Conservation (phyloP, 2,329 filamentous ascomycete genomes). For the Ceratocystis colombiana region DNA sequence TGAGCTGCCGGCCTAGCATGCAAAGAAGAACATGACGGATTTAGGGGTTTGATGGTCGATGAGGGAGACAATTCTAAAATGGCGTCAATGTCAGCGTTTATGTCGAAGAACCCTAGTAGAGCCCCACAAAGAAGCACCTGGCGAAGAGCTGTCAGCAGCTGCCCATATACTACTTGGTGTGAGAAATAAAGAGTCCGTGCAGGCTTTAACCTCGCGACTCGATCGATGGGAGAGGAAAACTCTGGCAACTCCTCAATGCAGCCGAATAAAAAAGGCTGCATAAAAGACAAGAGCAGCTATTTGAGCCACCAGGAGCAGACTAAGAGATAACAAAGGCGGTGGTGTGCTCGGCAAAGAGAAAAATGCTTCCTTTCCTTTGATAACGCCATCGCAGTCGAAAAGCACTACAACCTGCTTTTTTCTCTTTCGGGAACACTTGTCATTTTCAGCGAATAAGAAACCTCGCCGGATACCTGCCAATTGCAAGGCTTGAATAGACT, state of each 20-base stretch:
- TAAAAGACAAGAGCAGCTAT: not conserved
- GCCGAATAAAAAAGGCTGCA: not conserved
- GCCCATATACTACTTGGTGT: not conserved
- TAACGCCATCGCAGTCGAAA: constrained; percentile 10
- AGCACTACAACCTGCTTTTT: constrained; percentile 10
- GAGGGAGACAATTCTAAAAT: not conserved
- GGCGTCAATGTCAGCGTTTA: constrained; percentile 1
- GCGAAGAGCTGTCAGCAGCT: not conserved
- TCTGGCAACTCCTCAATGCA: not conserved
- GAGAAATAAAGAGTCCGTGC: not conserved
- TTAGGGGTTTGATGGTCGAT: no score
- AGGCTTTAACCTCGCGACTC: not conserved
- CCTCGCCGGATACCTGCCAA: not conserved
- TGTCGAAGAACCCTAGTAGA: not conserved
- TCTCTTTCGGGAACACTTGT: constrained; percentile 1
- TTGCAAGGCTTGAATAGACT: not conserved
- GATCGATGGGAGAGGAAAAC: not conserved
- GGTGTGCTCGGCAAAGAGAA: not conserved
- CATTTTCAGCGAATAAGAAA: constrained; percentile 10
- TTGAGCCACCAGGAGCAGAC: not conserved
- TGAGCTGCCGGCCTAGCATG: no score
- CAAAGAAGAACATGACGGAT: no score
- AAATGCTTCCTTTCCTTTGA: not conserved
- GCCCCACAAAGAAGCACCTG: not conserved
- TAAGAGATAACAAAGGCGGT: not conserved